phyloP scores from a whole-genome alignment of 768 basidiomycete species.

The Mycena alexandri region DNA sequence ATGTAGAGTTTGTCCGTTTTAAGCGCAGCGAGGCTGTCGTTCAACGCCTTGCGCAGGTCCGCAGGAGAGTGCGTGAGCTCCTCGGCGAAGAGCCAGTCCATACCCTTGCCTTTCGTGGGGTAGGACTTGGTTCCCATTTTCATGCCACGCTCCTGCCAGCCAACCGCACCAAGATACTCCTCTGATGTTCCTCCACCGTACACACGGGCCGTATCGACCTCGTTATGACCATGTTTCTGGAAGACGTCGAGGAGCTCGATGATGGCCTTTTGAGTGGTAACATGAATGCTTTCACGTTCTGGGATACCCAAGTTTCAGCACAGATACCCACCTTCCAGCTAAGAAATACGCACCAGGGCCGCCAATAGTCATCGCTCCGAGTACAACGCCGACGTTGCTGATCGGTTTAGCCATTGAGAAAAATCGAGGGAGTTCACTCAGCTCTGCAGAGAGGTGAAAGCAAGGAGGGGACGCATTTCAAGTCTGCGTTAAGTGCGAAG shows the following conservation, averaged over 20 bases:
- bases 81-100: slow-evolving; percentile 17
- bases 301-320: no score
- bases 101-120: slow-evolving; percentile 42
- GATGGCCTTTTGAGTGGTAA: slow-evolving; percentile 3
- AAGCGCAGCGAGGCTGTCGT: slow-evolving; percentile 56
- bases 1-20: slow-evolving; percentile 50
- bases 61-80: slow-evolving; percentile 16
- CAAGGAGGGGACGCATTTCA: no score
- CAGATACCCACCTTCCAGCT: no score
- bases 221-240: slow-evolving; percentile 59
- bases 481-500: no score
- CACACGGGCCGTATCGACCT: slow-evolving; percentile 44
- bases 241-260: slow-evolving; percentile 58
- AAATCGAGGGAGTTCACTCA: no score
- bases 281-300: background rate
- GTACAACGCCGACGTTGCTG: slow-evolving; percentile 13
- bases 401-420: slow-evolving; percentile 2
- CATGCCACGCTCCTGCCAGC: slow-evolving; percentile 56
- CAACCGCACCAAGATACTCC: slow-evolving; percentile 55
- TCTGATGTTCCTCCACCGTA: slow-evolving; percentile 33
- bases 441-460: no score
- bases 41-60: slow-evolving; percentile 44
- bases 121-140: slow-evolving; percentile 63
- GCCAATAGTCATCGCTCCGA: slow-evolving; percentile 19
- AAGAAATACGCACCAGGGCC: slow-evolving; percentile 1